These are phyloP conservation scores for Pythium insidiosum DNA, from an alignment of 352 stramenopile genomes.

Conservation along the genomic window DNA sequence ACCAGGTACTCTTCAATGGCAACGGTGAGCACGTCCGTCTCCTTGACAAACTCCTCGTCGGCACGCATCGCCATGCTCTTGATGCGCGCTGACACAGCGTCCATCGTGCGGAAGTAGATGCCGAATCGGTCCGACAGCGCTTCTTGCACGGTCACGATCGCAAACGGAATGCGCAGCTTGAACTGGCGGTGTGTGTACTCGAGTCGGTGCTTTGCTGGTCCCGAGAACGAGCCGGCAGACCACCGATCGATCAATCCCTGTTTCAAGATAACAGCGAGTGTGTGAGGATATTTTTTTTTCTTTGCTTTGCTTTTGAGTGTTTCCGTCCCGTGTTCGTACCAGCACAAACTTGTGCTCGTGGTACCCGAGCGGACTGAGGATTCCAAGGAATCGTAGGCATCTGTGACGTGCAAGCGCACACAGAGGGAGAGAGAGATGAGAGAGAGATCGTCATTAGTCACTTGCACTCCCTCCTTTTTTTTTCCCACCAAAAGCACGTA, in stretches of 20 bases:
- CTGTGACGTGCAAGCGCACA: conserved; percentile 2
- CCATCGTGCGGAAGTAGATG: conserved; percentile 46
- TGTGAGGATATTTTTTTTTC: too few relatives aligned
- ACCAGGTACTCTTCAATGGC: conserved; percentile 52
- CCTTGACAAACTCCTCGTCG: conserved; percentile 57
- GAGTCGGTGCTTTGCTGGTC: conserved; percentile 41
- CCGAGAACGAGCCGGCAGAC: conserved; percentile 49
- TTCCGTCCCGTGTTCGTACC: too few relatives aligned
- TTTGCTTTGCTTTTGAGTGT: too few relatives aligned
- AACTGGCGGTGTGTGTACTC: conserved; percentile 44
- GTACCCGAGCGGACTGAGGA: conserved; percentile 53
- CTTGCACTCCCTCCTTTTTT: too few relatives aligned
- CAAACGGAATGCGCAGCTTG: conserved; percentile 46
- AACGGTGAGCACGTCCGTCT: conserved; percentile 47
- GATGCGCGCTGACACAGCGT: conserved; percentile 32
- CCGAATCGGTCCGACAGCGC: conserved; percentile 54
- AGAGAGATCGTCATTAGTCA: conserved; percentile 5
- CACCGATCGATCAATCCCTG: conserved; percentile 51
- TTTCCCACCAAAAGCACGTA: too few relatives aligned
- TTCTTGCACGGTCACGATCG: conserved; percentile 41
- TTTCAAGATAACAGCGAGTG: too few relatives aligned
- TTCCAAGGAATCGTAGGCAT: conserved; percentile 62
- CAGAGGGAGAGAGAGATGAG: not conserved
- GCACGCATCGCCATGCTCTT: conserved; percentile 20
- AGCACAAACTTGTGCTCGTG: conserved; percentile 76